These are phyloP conservation scores for Aspergillus ruber DNA, from an alignment of 2,329 filamentous ascomycete genomes.

Conservation along the genomic window DNA sequence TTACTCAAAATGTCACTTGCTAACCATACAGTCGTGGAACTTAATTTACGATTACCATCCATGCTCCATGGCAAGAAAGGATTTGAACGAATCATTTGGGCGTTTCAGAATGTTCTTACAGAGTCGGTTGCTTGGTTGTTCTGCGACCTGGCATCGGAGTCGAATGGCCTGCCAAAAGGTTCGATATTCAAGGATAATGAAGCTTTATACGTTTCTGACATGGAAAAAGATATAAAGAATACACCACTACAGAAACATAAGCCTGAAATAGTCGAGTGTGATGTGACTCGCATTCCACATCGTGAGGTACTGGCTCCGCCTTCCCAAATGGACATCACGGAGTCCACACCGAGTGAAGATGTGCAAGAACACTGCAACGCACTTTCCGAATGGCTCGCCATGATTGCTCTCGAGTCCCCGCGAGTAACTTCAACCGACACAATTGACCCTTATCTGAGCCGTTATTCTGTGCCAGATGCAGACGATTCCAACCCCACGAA, in stretches of 20 bases:
- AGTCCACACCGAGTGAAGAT: conserved; percentile 34
- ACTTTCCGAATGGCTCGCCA: conserved; percentile 58
- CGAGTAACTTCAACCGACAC: conserved; percentile 30
- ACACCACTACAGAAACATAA: conserved; percentile 31
- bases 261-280: conserved; percentile 30
- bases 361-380: conserved; percentile 56
- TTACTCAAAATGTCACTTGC: not conserved
- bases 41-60: conserved; percentile 64
- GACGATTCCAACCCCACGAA: conserved; percentile 16
- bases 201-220: not conserved
- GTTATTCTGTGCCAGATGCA: conserved; percentile 34
- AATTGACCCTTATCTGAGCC: conserved; percentile 40
- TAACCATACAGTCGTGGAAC: conserved; percentile 58
- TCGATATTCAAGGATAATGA: not conserved
- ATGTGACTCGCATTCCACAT: conserved; percentile 18
- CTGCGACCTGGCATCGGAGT: conserved; percentile 47
- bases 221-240: conserved; percentile 15
- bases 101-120: conserved; percentile 69
- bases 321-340: conserved; percentile 20
- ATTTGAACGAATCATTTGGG: conserved; percentile 71
- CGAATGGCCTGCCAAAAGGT: conserved; percentile 37
- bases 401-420: conserved; percentile 44
- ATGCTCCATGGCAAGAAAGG: conserved; percentile 81
- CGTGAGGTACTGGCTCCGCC: conserved; percentile 25
- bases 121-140: conserved; percentile 70